Percentiles rank a stretch among this genome's conserved stretches.
Evolutionary conservation across 768 basidiomycete genomes (phyloP).

Genomic region (Mycena venus): DNA sequence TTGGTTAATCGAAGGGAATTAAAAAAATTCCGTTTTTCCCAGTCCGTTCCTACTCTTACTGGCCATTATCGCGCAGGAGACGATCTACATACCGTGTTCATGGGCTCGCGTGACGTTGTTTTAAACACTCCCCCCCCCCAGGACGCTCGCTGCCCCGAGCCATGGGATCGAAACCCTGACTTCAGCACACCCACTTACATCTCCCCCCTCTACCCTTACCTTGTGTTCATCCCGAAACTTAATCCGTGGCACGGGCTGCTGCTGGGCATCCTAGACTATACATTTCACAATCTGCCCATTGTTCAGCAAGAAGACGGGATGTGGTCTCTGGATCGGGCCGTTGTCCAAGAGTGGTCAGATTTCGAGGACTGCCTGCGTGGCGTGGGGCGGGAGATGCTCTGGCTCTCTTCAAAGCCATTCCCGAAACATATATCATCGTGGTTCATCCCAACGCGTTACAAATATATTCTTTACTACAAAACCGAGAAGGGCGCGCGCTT

Average conservation of each 20-base stretch:
- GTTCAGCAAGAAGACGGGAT: background rate
- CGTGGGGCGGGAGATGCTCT: background rate
- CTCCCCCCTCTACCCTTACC: background rate
- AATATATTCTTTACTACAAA: background rate
- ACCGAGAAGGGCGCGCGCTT: background rate
- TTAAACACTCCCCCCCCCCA: background rate
- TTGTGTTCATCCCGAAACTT: background rate
- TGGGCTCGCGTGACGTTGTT: background rate
- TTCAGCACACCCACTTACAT: background rate
- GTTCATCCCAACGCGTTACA: background rate
- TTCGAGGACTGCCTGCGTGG: background rate
- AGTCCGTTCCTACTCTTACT: background rate
- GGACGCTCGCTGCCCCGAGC: background rate
- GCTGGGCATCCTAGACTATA: background rate
- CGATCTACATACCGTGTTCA: background rate
- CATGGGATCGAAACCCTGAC: background rate
- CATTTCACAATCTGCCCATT: background rate
- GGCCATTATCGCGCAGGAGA: background rate
- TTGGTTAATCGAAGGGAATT: background rate
- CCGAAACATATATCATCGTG: background rate
- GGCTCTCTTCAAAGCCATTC: background rate
- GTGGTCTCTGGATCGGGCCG: background rate
- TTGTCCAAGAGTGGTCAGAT: background rate
- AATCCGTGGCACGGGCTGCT: background rate
- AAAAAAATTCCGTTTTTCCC: background rate